A percentile compares a stretch with the other conserved stretches of the same genome.
These are phyloP conservation scores for Yamadazyma sp. DNA, from an alignment of 805 yeast genomes.

Conservation along the genomic window DNA sequence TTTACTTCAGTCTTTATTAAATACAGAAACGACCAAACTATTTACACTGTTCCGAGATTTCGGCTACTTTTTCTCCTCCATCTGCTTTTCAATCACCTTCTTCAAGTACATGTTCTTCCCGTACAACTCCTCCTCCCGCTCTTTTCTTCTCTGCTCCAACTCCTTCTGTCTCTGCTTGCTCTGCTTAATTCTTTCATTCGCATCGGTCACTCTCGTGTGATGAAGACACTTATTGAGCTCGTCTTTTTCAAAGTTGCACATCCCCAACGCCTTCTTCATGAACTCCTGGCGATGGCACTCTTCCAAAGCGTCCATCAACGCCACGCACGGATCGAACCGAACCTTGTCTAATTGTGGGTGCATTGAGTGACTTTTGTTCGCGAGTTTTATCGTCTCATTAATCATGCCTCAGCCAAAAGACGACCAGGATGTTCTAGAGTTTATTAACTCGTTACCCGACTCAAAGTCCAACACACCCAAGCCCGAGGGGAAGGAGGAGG, in stretches of 20 bases:
- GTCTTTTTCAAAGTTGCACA: slow-evolving; percentile 81
- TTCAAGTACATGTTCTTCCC: slow-evolving; percentile 74
- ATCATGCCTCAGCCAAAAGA: slow-evolving; percentile 11
- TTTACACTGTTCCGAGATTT: background rate
- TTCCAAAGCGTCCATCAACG: slow-evolving; percentile 82
- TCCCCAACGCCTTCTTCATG: slow-evolving; percentile 70
- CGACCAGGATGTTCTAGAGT: slow-evolving; percentile 72
- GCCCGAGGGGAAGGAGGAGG: slow-evolving; percentile 48
- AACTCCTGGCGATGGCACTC: slow-evolving; percentile 79
- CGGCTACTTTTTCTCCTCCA: slow-evolving; percentile 12
- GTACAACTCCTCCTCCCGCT: slow-evolving; percentile 71
- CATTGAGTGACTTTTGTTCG: slow-evolving; percentile 22
- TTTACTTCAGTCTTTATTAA: no score
- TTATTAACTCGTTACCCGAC: slow-evolving; percentile 77
- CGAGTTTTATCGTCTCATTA: background rate
- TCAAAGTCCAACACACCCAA: slow-evolving; percentile 35
- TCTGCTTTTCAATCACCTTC: slow-evolving; percentile 53
- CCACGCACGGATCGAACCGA: slow-evolving; percentile 60
- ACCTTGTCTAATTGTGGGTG: slow-evolving; percentile 47
- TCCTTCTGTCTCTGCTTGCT: slow-evolving; percentile 57
- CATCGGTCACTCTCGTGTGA: slow-evolving; percentile 64
- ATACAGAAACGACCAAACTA: no score
- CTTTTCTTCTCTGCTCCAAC: slow-evolving; percentile 56
- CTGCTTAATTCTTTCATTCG: slow-evolving; percentile 52
- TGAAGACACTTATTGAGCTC: slow-evolving; percentile 79